These are phyloP conservation scores for Solanum chiquidenum DNA, from an alignment of 257 asterid species.

Conservation along the genomic window DNA sequence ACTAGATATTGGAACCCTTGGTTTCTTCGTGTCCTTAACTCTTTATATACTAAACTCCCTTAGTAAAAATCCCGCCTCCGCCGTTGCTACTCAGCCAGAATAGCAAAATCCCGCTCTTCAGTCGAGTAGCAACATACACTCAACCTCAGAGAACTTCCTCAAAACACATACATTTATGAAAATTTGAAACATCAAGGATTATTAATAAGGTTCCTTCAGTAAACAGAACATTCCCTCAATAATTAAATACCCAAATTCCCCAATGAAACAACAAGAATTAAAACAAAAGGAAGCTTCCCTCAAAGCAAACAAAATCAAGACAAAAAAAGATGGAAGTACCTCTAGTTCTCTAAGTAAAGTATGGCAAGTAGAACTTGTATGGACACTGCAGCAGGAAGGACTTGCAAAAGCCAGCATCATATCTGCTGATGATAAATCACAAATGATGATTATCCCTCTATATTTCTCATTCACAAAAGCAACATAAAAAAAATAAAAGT, in stretches of 20 bases:
- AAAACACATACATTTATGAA: not conserved
- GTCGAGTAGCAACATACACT: not conserved
- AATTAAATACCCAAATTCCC: not conserved
- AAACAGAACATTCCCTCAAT: not conserved
- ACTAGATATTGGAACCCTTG: not conserved
- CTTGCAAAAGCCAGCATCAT: constrained; percentile 1
- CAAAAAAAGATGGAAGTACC: not conserved
- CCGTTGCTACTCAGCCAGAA: not conserved
- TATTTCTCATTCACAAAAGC: not conserved
- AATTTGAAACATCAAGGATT: not conserved
- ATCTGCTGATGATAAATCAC: not conserved
- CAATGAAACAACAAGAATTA: not conserved
- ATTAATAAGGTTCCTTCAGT: not conserved
- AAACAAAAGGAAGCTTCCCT: not conserved
- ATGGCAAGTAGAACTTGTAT: not conserved
- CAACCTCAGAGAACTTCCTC: not conserved
- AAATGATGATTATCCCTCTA: not conserved
- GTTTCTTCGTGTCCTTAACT: not conserved
- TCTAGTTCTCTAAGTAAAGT: constrained; percentile 1
- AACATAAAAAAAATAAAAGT: not conserved
- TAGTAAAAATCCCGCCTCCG: not conserved
- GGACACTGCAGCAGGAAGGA: not conserved
- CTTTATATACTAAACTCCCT: not conserved
- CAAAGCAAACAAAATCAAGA: not conserved
- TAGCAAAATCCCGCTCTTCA: not conserved